Percentiles rank a stretch among this genome's conserved stretches.
phyloP scores from a whole-genome alignment of 441 rosid species.

The Melastoma candidum region DNA sequence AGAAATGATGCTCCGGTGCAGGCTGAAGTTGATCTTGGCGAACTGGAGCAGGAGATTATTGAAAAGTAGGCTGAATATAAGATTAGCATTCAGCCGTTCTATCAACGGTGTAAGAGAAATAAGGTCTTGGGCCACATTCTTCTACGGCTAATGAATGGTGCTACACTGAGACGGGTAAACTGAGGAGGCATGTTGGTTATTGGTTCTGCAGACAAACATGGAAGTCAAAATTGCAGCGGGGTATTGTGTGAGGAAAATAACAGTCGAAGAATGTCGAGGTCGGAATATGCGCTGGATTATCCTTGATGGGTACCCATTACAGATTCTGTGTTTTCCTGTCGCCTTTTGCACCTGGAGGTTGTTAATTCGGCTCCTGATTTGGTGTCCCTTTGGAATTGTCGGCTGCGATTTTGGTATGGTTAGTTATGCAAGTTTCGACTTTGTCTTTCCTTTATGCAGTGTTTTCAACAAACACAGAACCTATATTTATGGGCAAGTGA shows the following conservation, averaged over 20 bases:
- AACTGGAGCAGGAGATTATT: slow-evolving; percentile 37
- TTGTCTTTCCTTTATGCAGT: slow-evolving; percentile 15
- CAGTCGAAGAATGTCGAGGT: slow-evolving; percentile 31
- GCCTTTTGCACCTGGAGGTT: background rate
- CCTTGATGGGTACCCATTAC: slow-evolving; percentile 28
- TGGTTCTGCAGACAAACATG: slow-evolving; percentile 33
- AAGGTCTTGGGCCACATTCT: slow-evolving; percentile 17
- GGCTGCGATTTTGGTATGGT: background rate
- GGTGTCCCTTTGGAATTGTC: background rate
- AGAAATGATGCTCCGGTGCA: slow-evolving; percentile 29
- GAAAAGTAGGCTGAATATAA: slow-evolving; percentile 29
- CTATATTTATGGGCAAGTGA: slow-evolving; percentile 26
- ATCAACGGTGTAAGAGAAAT: slow-evolving; percentile 33
- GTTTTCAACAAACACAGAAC: slow-evolving; percentile 25
- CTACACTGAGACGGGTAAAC: background rate
- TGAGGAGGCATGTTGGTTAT: background rate
- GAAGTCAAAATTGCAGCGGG: slow-evolving; percentile 49
- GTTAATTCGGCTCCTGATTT: no score
- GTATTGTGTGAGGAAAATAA: slow-evolving; percentile 24
- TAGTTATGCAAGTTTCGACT: background rate
- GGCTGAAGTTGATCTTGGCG: slow-evolving; percentile 27
- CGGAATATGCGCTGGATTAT: slow-evolving; percentile 40
- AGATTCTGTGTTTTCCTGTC: slow-evolving; percentile 1
- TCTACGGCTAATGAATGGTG: background rate
- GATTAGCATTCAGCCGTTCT: slow-evolving; percentile 30